Conservation (phyloP, 2,329 filamentous ascomycete species). For the Colletotrichum orbiculare region DNA sequence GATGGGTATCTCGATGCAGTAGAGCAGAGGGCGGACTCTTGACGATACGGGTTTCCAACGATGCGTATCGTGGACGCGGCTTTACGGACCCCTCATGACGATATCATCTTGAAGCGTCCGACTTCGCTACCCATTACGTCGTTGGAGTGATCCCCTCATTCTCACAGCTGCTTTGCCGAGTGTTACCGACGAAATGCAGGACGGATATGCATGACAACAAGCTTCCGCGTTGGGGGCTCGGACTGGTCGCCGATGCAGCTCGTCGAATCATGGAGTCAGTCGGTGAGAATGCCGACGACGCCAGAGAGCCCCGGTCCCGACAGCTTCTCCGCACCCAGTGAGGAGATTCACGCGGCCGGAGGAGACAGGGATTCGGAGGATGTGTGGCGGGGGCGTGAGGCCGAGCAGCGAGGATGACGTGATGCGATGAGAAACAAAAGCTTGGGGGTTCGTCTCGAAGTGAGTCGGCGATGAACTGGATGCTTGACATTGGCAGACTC, state of each 20-base stretch:
- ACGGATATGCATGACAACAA: neutral
- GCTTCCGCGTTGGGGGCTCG: neutral
- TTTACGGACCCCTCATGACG: neutral
- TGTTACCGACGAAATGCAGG: neutral
- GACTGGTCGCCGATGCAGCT: conserved; percentile 15
- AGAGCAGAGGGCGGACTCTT: no score
- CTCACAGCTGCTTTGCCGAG: conserved; percentile 7
- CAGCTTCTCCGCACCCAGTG: conserved; percentile 23
- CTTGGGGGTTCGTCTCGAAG: neutral
- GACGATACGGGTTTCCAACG: neutral
- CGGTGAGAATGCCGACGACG: conserved; percentile 30
- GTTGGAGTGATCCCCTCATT: conserved; percentile 1
- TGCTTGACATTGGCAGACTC: no score
- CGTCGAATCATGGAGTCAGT: conserved; percentile 10
- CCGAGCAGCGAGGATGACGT: conserved; percentile 8
- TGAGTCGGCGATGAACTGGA: neutral
- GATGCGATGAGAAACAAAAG: conserved; percentile 13
- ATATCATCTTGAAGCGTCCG: conserved; percentile 12
- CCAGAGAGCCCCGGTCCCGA: neutral
- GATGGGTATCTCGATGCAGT: neutral
- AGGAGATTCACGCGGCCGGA: neutral
- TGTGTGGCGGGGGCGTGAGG: conserved; percentile 2
- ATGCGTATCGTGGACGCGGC: neutral
- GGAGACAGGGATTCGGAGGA: conserved; percentile 5
- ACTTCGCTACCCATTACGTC: conserved; percentile 27